These are phyloP conservation scores for Phialophora expanda DNA, from an alignment of 2,329 filamentous ascomycete species.

Conservation along the genomic window DNA sequence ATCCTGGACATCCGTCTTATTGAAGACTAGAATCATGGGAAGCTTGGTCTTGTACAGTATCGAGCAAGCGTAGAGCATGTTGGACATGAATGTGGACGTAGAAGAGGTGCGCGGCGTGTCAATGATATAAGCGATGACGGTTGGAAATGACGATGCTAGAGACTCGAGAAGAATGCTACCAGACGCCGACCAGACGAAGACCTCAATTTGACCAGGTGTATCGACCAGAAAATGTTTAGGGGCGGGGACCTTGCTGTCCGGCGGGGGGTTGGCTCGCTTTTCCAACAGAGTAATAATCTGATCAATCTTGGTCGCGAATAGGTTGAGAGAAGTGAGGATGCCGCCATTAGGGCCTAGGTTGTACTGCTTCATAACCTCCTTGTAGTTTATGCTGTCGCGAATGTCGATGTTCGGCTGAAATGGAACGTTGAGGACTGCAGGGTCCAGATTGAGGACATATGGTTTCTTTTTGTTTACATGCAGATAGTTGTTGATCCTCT, in stretches of 20 bases:
- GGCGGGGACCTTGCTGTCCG: slow-evolving; percentile 64
- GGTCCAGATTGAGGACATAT: slow-evolving; percentile 96
- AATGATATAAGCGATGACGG: slow-evolving; percentile 95
- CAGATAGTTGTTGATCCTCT: slow-evolving; percentile 91
- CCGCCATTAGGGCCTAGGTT: slow-evolving; percentile 96
- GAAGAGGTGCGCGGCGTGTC: slow-evolving; percentile 93
- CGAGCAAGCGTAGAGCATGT: slow-evolving; percentile 98
- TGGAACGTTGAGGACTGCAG: slow-evolving; percentile 88
- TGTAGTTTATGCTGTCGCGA: slow-evolving; percentile 97
- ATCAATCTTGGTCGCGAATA: slow-evolving; percentile 98
- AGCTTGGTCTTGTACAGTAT: slow-evolving; percentile 99
- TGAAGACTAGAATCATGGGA: slow-evolving; percentile 98
- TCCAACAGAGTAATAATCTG: slow-evolving; percentile 89
- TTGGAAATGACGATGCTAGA: slow-evolving; percentile 91
- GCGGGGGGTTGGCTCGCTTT: slow-evolving; percentile 75
- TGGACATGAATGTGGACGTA: slow-evolving; percentile 98
- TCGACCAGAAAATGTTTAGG: slow-evolving; percentile 89
- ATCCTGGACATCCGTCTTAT: slow-evolving; percentile 96
- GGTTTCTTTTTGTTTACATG: slow-evolving; percentile 80
- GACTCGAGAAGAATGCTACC: slow-evolving; percentile 93
- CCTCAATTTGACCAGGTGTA: slow-evolving; percentile 96
- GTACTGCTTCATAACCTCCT: slow-evolving; percentile 99
- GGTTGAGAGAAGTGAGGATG: slow-evolving; percentile 91
- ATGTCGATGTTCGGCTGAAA: slow-evolving; percentile 99
- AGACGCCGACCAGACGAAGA: slow-evolving; percentile 97